Conservation (phyloP, 306 rosid genomes). For the Cucurbita moschata region DNA sequence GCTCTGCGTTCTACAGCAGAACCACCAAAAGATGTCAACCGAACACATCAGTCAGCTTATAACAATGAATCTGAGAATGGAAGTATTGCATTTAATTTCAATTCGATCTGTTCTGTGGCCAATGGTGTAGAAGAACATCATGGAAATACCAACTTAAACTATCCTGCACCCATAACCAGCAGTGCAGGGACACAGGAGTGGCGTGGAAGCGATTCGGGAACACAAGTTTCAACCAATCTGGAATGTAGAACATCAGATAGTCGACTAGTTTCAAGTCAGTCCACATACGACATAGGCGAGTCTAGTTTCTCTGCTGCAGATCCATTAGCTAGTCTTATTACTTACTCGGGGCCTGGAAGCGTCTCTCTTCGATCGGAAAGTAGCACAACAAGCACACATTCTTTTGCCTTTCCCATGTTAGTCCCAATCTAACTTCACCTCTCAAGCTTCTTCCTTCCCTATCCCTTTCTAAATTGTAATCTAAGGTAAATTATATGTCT, state of each 20-base stretch:
- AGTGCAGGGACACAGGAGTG: background rate
- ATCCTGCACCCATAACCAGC: background rate
- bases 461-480: background rate
- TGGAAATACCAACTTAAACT: slow-evolving; percentile 4
- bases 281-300: slow-evolving; percentile 10
- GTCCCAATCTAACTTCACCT: background rate
- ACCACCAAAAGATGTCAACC: slow-evolving; percentile 9
- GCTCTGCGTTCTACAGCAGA: background rate
- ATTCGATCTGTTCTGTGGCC: slow-evolving; percentile 16
- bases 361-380: slow-evolving; percentile 83
- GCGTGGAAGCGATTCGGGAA: background rate
- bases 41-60: background rate
- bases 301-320: slow-evolving; percentile 44
- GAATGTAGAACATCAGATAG: background rate
- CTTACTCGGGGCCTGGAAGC: slow-evolving; percentile 65
- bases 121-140: slow-evolving; percentile 10
- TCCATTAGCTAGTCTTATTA: slow-evolving; percentile 32
- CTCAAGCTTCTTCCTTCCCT: background rate
- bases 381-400: slow-evolving; percentile 88
- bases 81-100: slow-evolving; percentile 12
- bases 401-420: slow-evolving; percentile 86
- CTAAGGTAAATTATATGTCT: background rate
- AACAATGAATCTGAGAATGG: slow-evolving; percentile 19
- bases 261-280: background rate
- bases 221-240: background rate